Base-by-base conservation (phyloP, 2,329 filamentous ascomycete species). In the Ophiobolus disseminans region DNA sequence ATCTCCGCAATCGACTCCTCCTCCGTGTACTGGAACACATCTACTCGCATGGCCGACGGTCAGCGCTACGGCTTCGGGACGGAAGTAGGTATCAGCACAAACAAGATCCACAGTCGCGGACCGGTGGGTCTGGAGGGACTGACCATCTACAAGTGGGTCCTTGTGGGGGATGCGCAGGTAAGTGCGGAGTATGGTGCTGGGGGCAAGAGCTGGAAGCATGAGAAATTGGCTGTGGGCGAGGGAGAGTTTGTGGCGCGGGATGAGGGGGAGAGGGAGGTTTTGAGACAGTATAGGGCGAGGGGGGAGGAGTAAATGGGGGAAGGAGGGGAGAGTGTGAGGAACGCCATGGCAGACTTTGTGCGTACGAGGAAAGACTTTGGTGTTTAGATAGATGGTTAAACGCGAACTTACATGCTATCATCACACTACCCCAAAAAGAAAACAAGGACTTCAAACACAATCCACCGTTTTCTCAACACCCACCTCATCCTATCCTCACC, bases 51-150 rank as follows among this genome's bases (percentile, higher is more conserved):
- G 76, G 91, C 92, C 5, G 94, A 99, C 72, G 94, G 94, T 6
- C 97, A 96, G 89, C 83, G 94, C 32, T 97, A 95, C 72, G 94
- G 94, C 6, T 99, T 99, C 75, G 94, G 94, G 38, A 97, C 94
- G 0, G 94, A 99, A 76, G 94, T 99, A 19, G 94, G 94, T 45
- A 97, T 99, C 75, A 95, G 90, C 77, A 99, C 94, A 40, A 99
- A 97, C 80, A 99, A 97, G 80, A 96, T 99, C 57, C 94, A 99
- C 72, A 89, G 90, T 1, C 81, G 94, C 40, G 94, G 94, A 0
- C 94, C 94, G 0, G 94, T 99, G 5, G 94, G 94, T 1, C 78
- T 99, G 42, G 94, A 97, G 68, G 94, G 94, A 0, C 75, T 99
- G 72, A 96, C 91, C 70, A 97, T 97, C 55, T 97, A 99, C 78